Base-by-base conservation (phyloP, 2,329 filamentous ascomycete species). In the Fusarium napiforme region DNA sequence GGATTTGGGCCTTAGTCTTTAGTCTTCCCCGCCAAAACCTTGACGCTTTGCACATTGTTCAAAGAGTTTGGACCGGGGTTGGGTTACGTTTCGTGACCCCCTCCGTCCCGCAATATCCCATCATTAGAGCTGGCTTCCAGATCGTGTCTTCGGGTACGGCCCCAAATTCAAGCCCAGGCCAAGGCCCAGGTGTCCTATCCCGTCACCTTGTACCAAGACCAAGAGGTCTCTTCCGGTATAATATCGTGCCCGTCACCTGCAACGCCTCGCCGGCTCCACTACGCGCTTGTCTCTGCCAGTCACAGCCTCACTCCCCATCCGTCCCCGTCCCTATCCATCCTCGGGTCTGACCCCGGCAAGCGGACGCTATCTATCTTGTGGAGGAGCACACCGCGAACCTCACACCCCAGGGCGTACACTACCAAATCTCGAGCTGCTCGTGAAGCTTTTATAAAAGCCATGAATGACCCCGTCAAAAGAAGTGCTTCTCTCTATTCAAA, bases 401-500 rank as follows among this genome's bases (percentile, higher is more conserved):
- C 52, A 28, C 75, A 78, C 77, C 62, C 77, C 77, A 70, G 62
- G 76, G 77, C 63, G 77, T 78, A 64, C 26, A 45, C 56, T 46
- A 30, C 60, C 23, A 60, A 70, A 78, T 75, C 70, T 69, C 74
- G 59, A 76, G 64, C 67, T 74, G 67, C 70, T 78, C 75, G 75
- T 67, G 71, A 76, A 79, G 74, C 71, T 80, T 79, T 82, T 80
- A 83, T 83, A 84, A 73, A 73, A 73, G 82, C 79, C 80, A 83
- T 83, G 79, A 81, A 78, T 78, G 81, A 83, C 77, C 83, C 83
- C 82, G 73, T 84, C 77, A 71, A 74, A 72, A 82, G 82, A 77
- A 78, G 77, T 28, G 68, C 73, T 73, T 84, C 81, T 80, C 82
- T 80, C 63, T 83, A 84, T 79, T 73, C 78, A 67, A 79, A 84